Percentiles rank a stretch among this genome's conserved stretches.
Conservation (phyloP, 2,329 filamentous ascomycete genomes). For the Cadophora sp. region DNA sequence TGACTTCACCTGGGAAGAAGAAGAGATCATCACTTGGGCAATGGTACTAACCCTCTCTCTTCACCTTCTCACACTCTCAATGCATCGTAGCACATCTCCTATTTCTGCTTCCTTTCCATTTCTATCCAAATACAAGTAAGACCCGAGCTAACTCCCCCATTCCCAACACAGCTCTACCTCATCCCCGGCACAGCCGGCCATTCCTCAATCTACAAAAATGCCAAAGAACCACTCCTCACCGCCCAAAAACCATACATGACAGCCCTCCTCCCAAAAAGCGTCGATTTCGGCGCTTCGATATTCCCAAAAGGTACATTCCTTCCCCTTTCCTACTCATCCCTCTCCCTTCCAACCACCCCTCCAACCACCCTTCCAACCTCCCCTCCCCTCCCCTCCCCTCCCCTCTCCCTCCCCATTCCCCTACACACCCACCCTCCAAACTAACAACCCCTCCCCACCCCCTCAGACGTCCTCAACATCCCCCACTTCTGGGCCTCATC, state of each 20-base stretch:
- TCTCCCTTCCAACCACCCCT: too few relatives aligned
- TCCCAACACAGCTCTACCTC: conserved; percentile 28
- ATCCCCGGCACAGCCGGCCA: conserved; percentile 34
- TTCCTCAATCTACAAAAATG: conserved; percentile 33
- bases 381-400: neutral
- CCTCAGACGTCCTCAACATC: conserved; percentile 29
- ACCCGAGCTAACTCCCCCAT: neutral
- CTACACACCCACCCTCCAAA: neutral
- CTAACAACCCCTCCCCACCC: neutral
- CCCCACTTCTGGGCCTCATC: conserved; percentile 58
- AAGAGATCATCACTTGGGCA: conserved; percentile 75
- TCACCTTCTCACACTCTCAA: neutral
- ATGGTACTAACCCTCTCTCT: conserved; percentile 26
- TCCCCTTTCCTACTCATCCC: neutral
- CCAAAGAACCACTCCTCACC: conserved; percentile 27
- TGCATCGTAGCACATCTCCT: neutral
- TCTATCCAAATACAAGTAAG: neutral
- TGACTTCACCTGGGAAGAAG: conserved; percentile 72
- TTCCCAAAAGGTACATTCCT: conserved; percentile 33
- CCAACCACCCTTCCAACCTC: conserved; percentile 5
- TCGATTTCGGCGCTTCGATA: conserved; percentile 36
- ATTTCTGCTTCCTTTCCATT: neutral
- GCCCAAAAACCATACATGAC: conserved; percentile 2
- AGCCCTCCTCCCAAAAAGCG: conserved; percentile 19
- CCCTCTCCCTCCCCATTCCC: neutral